Percentiles rank a stretch among this genome's conserved stretches.
phyloP scores from a whole-genome alignment of 2,329 filamentous ascomycete genomes.

The Chaetomium sp. region DNA sequence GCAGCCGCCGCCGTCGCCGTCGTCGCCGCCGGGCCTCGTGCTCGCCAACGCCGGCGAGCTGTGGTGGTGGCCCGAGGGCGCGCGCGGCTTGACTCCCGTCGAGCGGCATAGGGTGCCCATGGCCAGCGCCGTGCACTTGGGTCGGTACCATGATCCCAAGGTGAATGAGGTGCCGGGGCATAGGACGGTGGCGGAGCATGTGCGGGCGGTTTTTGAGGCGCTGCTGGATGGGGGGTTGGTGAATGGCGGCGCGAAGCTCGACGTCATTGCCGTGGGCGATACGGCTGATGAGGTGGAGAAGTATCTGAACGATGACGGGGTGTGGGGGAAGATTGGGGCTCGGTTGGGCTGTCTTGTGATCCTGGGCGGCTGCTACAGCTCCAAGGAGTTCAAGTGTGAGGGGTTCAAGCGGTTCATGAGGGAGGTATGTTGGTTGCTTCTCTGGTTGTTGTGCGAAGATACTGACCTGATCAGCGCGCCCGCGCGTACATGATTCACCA shows the following conservation, averaged over 20 bases:
- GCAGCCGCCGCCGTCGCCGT: too few relatives aligned
- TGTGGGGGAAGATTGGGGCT: constrained; percentile 50
- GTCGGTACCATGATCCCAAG: constrained; percentile 52
- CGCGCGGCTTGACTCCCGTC: constrained; percentile 59
- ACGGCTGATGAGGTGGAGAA: constrained; percentile 60
- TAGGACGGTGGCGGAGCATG: constrained; percentile 59
- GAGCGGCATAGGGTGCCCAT: constrained; percentile 63
- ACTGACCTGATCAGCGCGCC: constrained; percentile 49
- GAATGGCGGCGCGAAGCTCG: constrained; percentile 56
- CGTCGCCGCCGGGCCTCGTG: constrained; percentile 61
- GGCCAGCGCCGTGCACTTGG: constrained; percentile 62
- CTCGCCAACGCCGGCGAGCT: constrained; percentile 78
- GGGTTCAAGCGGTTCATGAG: constrained; percentile 54
- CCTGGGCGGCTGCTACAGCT: constrained; percentile 51
- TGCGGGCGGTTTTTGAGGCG: constrained; percentile 66
- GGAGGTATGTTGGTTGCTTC: constrained; percentile 45
- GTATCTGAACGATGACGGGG: constrained; percentile 60
- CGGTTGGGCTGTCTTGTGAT: constrained; percentile 53
- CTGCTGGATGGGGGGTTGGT: constrained; percentile 56
- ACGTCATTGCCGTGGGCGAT: constrained; percentile 72
- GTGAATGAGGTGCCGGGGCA: constrained; percentile 68
- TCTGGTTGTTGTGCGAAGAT: constrained; percentile 3
- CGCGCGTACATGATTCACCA: constrained; percentile 62
- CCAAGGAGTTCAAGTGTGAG: constrained; percentile 45
- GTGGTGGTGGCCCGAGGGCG: constrained; percentile 70